Base-by-base conservation (phyloP, 169 alveolate species). In the Perkinsus marinus region DNA sequence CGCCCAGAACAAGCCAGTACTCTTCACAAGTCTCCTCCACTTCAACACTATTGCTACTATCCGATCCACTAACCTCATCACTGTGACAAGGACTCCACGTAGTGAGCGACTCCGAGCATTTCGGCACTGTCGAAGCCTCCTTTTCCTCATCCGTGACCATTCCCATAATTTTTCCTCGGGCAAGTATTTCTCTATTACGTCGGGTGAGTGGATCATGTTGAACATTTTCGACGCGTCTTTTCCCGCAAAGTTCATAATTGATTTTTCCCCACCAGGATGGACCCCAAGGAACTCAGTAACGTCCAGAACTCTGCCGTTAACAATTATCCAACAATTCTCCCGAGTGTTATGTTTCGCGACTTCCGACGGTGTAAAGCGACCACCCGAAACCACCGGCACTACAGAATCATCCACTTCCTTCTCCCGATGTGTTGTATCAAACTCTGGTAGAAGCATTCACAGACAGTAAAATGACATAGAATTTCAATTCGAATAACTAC, bases 221-320 rank as follows among this genome's bases (percentile, higher is more conserved):
- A 92, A 92, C 92, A 79, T 92, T 91, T 39, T 89, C 9, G 94
- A 90, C 79, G 92, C 94, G 30, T 92, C 94, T 92, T 39, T 90
- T 34, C 97, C 97, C 22, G 93, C 95, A 39, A 94, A 94, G 43
- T 91, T 47, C 57, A 96, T 46, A 30, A 96, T 91, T 43, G 94
- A 91, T 79, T 92, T 92, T 91, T 91, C 93, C n/a, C 97, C 97
- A 37, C 96, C 97, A 38, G 97, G 96, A 90, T 96, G 97, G 68
- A 91, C 92, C 30, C 91, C 22, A 89, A 94, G 43, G 93, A 92
- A 96, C 37, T 69, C 91, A 30, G 97, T 93, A 22, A 96, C 95
- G 89, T 96, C 96, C 36, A 93, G 93, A 39, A 96, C 95, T 91
- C 94, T 94, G 36, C 93, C 95, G 89, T 93, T 90, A 5, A 96